A percentile compares a stretch with the other conserved stretches of the same genome.
Conservation (phyloP, 2,329 filamentous ascomycete species). For the Colletotrichum sublineola region DNA sequence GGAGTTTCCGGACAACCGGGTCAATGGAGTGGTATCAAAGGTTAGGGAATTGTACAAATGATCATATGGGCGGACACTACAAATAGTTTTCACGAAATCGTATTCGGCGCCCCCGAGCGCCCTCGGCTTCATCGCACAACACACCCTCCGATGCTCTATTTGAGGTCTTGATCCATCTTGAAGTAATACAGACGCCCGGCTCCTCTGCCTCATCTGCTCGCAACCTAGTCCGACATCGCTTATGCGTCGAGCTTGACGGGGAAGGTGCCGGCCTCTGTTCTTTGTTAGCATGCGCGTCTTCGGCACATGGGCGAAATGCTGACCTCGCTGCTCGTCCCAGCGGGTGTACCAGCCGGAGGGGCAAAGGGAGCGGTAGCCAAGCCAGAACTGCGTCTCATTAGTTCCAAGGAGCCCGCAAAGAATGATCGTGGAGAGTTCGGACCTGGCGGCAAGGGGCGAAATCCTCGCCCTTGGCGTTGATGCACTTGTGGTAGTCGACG, state of each 20-base stretch:
- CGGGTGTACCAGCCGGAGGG: constrained; percentile 92
- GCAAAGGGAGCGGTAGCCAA: constrained; percentile 97
- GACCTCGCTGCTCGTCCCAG: constrained; percentile 98
- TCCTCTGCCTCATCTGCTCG: constrained; percentile 38
- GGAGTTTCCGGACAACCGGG: constrained; percentile 30
- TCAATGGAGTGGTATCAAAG: constrained; percentile 15
- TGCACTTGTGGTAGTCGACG: constrained; percentile 99
- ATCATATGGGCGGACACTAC: constrained; percentile 23
- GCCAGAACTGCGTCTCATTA: constrained; percentile 79
- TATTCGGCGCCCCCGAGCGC: constrained; percentile 31
- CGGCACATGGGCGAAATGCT: constrained; percentile 49
- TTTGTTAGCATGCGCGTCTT: constrained; percentile 33
- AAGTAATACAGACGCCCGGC: constrained; percentile 54
- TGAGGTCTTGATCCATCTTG: constrained; percentile 46
- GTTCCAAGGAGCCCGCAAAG: constrained; percentile 33
- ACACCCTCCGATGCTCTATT: constrained; percentile 43
- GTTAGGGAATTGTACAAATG: constrained; percentile 21
- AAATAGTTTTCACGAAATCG: constrained; percentile 35
- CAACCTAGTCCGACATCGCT: constrained; percentile 44
- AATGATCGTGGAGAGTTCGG: constrained; percentile 49
- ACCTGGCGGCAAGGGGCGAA: constrained; percentile 98
- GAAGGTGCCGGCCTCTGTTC: constrained; percentile 76
- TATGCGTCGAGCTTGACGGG: constrained; percentile 74
- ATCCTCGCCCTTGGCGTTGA: constrained; percentile 97
- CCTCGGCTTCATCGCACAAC: constrained; percentile 36